Evolutionary conservation across 2,329 filamentous ascomycete species (phyloP).

Genomic region (Phialocephala sp.): DNA sequence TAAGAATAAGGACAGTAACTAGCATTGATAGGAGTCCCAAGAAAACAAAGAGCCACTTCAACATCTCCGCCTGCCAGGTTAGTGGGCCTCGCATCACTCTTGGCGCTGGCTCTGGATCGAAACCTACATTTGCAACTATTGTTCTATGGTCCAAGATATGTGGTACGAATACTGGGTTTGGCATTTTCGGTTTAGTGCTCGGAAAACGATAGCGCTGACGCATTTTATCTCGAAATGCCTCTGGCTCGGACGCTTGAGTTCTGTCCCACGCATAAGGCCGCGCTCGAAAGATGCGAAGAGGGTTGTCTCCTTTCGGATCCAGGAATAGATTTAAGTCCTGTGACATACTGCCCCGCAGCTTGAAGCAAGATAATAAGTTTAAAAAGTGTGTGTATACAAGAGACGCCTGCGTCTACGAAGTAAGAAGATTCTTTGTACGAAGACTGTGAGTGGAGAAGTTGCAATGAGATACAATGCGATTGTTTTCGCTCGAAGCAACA

Average conservation of each 20-base stretch:
- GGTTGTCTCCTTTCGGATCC: not conserved
- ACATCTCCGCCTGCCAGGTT: not conserved
- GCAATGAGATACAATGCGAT: slow-evolving; percentile 5
- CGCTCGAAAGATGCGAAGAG: not conserved
- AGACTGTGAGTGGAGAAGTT: not conserved
- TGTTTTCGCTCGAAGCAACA: not conserved
- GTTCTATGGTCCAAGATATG: not conserved
- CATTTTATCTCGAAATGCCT: not conserved
- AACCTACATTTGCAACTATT: not conserved
- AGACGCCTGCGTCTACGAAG: slow-evolving; percentile 9
- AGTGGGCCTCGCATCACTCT: not conserved
- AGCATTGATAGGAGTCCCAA: not conserved
- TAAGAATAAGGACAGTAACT: not conserved
- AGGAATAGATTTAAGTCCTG: not conserved
- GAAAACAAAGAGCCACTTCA: slow-evolving; percentile 2
- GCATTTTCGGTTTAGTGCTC: not conserved
- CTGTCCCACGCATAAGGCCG: not conserved
- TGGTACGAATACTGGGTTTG: not conserved
- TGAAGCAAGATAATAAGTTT: not conserved
- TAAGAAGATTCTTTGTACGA: not conserved
- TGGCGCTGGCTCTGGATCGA: not conserved
- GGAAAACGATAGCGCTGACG: not conserved
- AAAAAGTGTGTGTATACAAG: not conserved
- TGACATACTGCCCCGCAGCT: slow-evolving; percentile 8
- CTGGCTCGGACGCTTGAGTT: not conserved